Percentiles rank a stretch among this genome's conserved stretches.
phyloP scores from a whole-genome alignment of 2,329 filamentous ascomycete genomes.

The Ascochyta rabiei region DNA sequence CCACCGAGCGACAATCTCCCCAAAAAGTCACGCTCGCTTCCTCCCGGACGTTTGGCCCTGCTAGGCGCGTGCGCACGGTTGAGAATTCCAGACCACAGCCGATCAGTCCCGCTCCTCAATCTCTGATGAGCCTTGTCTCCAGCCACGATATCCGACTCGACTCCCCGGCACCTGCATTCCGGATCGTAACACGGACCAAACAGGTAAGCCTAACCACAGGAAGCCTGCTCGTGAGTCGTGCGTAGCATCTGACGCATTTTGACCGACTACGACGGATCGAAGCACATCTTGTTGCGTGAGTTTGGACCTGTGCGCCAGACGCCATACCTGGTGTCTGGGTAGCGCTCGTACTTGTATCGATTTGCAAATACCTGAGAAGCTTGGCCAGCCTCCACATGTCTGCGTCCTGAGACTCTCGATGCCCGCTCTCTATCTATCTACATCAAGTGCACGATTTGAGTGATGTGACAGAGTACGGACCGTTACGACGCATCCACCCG shows the following conservation, averaged over 20 bases:
- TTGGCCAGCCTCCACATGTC: neutral
- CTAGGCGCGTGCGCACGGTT: slow-evolving; percentile 39
- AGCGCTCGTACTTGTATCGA: neutral
- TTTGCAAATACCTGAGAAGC: neutral
- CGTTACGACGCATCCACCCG: slow-evolving; percentile 18
- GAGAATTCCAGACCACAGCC: slow-evolving; percentile 28
- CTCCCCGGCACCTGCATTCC: slow-evolving; percentile 20
- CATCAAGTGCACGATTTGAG: neutral
- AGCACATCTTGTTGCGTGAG: neutral
- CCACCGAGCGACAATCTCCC: slow-evolving; percentile 45
- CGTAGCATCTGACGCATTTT: neutral
- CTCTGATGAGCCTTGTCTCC: slow-evolving; percentile 21
- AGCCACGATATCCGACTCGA: slow-evolving; percentile 32
- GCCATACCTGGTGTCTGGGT: neutral
- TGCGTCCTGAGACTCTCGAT: neutral
- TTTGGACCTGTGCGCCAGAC: neutral
- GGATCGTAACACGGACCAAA: slow-evolving; percentile 22
- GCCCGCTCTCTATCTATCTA: neutral
- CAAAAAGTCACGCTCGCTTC: slow-evolving; percentile 43
- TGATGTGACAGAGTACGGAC: slow-evolving; percentile 9
- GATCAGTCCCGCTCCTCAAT: slow-evolving; percentile 22
- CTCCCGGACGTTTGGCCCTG: slow-evolving; percentile 49
- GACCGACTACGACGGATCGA: neutral
- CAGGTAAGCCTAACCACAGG: neutral
- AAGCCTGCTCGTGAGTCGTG: neutral